Conservation (phyloP, 768 basidiomycete genomes). For the Lentinula raphanica region DNA sequence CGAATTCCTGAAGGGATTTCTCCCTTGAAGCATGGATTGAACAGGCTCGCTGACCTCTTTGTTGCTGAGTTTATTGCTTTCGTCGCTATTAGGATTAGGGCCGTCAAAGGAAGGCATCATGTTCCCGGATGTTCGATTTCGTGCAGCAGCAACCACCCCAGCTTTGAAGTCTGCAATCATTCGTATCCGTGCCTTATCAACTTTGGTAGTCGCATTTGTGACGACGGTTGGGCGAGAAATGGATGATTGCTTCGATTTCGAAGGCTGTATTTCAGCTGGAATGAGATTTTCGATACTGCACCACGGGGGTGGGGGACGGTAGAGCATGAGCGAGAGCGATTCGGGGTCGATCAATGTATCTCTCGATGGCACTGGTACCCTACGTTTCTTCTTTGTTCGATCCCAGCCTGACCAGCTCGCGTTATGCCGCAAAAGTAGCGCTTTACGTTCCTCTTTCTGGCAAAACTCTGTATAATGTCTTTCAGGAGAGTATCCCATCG, state of each 20-base stretch:
- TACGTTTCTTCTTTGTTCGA: slow-evolving; percentile 1
- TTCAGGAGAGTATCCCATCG: neutral
- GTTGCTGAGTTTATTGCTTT: neutral
- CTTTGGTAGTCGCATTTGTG: neutral
- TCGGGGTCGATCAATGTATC: neutral
- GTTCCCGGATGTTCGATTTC: neutral
- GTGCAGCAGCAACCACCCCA: neutral
- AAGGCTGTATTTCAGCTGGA: neutral
- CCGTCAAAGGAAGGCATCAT: neutral
- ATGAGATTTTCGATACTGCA: neutral
- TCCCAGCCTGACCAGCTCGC: neutral
- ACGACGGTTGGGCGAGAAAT: neutral
- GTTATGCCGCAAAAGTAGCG: neutral
- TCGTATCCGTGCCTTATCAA: neutral
- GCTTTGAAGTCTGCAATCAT: neutral
- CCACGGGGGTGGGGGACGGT: slow-evolving; percentile 2
- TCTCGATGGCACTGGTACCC: neutral
- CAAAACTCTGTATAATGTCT: neutral
- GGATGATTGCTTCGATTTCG: neutral
- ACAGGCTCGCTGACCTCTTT: neutral
- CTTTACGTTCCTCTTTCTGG: neutral
- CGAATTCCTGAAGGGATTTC: neutral
- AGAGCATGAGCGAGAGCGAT: neutral
- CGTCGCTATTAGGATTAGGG: neutral
- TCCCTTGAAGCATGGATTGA: neutral